Evolutionary conservation across 2,329 filamentous ascomycete genomes (phyloP).

Genomic region (Talaromyces pinophilus): DNA sequence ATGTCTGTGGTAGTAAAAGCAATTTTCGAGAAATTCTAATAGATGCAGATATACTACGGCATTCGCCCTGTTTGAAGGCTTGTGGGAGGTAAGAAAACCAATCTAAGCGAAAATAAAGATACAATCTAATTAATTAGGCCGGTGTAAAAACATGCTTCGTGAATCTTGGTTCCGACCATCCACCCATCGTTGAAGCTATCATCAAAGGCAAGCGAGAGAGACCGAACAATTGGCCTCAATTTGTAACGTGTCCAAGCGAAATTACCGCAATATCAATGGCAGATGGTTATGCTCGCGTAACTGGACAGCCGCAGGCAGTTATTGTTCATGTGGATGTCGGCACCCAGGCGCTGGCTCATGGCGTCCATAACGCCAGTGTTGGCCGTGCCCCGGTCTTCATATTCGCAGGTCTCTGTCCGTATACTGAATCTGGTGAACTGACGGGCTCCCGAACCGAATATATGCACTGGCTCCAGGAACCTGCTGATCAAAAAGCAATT

Average conservation of each 20-base stretch:
- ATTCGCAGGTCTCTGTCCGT: conserved; percentile 69
- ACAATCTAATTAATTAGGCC: conserved; percentile 23
- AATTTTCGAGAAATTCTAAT: neutral
- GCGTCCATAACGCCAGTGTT: conserved; percentile 70
- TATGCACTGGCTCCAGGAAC: conserved; percentile 78
- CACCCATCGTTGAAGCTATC: conserved; percentile 74
- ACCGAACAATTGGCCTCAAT: neutral
- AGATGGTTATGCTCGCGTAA: conserved; percentile 71
- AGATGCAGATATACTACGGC: neutral
- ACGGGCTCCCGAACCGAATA: conserved; percentile 71
- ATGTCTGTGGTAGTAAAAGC: neutral
- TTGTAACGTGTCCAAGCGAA: conserved; percentile 74
- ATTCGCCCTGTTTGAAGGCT: neutral
- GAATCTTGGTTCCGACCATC: conserved; percentile 54
- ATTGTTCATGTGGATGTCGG: conserved; percentile 76
- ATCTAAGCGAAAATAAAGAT: neutral
- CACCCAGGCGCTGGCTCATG: conserved; percentile 68
- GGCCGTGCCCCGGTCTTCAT: conserved; percentile 70
- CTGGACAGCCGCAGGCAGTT: conserved; percentile 58
- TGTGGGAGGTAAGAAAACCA: neutral
- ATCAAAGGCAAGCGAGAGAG: conserved; percentile 68
- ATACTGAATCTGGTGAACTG: conserved; percentile 71
- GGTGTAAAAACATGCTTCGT: conserved; percentile 39
- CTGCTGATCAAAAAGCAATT: conserved; percentile 73
- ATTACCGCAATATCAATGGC: conserved; percentile 82